Conservation (phyloP, 768 basidiomycete species). For the Mrakia frigida region DNA sequence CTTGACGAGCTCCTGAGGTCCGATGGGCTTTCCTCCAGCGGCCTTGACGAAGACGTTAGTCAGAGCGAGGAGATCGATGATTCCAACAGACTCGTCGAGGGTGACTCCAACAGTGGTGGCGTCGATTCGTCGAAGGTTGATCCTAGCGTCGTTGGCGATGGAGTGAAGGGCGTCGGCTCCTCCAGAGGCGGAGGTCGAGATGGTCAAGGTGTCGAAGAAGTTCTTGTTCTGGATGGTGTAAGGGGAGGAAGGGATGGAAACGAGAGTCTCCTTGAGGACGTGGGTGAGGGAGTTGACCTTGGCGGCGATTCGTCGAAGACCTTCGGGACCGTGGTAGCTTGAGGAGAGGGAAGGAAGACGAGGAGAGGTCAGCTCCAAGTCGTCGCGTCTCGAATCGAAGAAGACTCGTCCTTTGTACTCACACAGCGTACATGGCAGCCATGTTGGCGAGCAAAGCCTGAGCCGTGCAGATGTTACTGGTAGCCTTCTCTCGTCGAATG, state of each 20-base stretch:
- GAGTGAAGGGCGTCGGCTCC: constrained; percentile 27
- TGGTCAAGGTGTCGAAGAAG: constrained; percentile 75
- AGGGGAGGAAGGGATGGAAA: constrained; percentile 54
- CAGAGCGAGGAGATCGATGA: constrained; percentile 66
- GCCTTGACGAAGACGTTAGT: constrained; percentile 75
- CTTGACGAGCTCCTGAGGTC: constrained; percentile 28
- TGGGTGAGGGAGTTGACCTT: constrained; percentile 87
- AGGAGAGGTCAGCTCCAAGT: background rate
- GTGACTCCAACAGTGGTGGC: constrained; percentile 74
- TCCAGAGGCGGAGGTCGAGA: constrained; percentile 15
- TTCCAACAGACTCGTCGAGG: constrained; percentile 81
- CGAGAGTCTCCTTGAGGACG: constrained; percentile 62
- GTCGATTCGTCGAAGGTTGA: constrained; percentile 51
- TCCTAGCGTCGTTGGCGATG: constrained; percentile 20
- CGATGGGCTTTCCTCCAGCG: constrained; percentile 34
- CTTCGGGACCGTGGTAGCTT: constrained; percentile 82
- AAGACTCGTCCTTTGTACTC: background rate
- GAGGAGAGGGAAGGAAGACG: background rate
- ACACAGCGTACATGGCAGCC: constrained; percentile 79
- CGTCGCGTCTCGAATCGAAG: background rate
- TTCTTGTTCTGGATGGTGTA: constrained; percentile 62
- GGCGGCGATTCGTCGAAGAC: constrained; percentile 74
- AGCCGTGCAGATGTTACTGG: constrained; percentile 96
- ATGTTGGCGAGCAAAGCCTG: constrained; percentile 98
- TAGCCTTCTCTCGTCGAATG: constrained; percentile 95